Base-by-base conservation (phyloP, 768 basidiomycete genomes). In the Tremella mesenterica region DNA sequence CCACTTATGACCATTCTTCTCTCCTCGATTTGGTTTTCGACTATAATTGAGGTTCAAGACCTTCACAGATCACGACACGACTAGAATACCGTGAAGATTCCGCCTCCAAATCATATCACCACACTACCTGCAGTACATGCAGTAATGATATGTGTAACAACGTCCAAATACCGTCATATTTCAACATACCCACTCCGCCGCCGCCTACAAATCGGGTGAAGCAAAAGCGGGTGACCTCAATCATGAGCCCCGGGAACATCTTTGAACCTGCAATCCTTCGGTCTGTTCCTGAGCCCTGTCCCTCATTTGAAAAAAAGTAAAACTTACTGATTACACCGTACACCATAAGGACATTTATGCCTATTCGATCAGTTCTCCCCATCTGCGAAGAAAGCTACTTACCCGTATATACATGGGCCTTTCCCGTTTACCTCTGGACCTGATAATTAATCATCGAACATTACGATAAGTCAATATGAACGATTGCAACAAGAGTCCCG, bases 361-460 rank as follows among this genome's bases (percentile, higher is more conserved):
- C 38, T 41, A 23, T 18, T 23, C n/a, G n/a, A 16, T 41, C 38
- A 41, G 23, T 16, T 41, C 14, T 23, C 38, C 23, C 14, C 38
- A 16, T 41, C 23, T 23, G n/a, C 38, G 10, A 41, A 14, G 14
- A 8, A 23, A 41, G n/a, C 4, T n/a, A 41, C 38, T 8, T 5
- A 41, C 38, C n/a, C n/a, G 38, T 41, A 41, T n/a, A 41, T 41
- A 23, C 38, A 41, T n/a, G n/a, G n/a, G n/a, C n/a, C n/a, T n/a
- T 18, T 41, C 38, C 4, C 23, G 38, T 14, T 41, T 23, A 14
- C 23, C 38, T 4, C n/a, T 8, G 14, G n/a, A 23, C n/a, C 38
- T 23, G n/a, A 23, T 5, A n/a, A 23, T 5, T 41, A 8, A 41
- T n/a, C 23, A 14, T 41, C 4, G 5, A 16, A 23, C 38, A 5